Evolutionary conservation across 2,329 filamentous ascomycete genomes (phyloP), one percentile per base, ranked within the genome.

Genomic region (Cytospora piceae): DNA sequence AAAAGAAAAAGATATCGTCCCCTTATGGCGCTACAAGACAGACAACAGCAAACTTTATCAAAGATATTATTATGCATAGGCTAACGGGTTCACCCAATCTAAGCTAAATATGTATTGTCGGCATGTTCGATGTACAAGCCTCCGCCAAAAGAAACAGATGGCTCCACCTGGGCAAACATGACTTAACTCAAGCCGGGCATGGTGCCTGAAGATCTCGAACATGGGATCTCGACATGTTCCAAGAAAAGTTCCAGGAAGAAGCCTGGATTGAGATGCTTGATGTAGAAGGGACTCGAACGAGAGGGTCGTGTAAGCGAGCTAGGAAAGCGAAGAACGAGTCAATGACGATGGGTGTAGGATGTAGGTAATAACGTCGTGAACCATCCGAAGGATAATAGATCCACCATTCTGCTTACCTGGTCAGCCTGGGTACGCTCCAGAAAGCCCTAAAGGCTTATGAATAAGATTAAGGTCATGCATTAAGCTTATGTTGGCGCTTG

Each of bases 181-280:
- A 11, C 20, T 49, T n/a, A 22, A 12, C 20, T 22, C 9, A 12
- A 11, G 42, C 20, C 11, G 42, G 49, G 51, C n/a, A 56, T 7
- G 32, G 51, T 56, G 52, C 56, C 39, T 46, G 17, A 32, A 49
- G 52, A 66, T 58, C 59, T 66, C 59, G 59, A 63, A 63, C 34
- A 58, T 58, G 37, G 29, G 27, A 24, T 32, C 61, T 56, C 32
- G 27, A 42, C 29, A 39, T 27, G 34, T 39, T 32, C 46, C 54
- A 39, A 53, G 58, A 42, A 58, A 54, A 58, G 27, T 56, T 27
- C 59, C 11, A 31, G 32, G 46, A n/a, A 27, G 24, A 39, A 66
- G 42, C 37, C 22, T 67, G n/a, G 58, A 58, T 55, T 60, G 54
- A 61, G 61, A 58, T 52, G 57, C 69, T 61, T 66, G 69, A 71